phyloP scores from a whole-genome alignment of 2,329 filamentous ascomycete genomes.

The Ophiosphaerella korrae region DNA sequence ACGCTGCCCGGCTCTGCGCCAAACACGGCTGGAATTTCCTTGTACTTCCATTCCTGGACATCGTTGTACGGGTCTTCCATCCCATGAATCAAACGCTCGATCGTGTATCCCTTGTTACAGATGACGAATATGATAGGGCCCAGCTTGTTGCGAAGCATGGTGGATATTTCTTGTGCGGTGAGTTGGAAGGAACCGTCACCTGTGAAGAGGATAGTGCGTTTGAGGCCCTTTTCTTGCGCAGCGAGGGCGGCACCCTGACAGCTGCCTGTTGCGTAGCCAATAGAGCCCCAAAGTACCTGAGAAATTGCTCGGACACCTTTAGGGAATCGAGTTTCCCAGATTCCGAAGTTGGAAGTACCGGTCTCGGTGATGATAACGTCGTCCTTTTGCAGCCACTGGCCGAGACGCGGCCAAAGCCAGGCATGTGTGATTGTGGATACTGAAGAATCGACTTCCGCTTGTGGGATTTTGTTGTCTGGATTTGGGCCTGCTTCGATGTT shows the following conservation, averaged over 20 bases:
- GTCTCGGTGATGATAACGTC: slow-evolving; percentile 88
- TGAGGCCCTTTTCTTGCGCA: slow-evolving; percentile 65
- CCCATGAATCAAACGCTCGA: slow-evolving; percentile 87
- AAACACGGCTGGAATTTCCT: slow-evolving; percentile 70
- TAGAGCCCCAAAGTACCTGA: slow-evolving; percentile 75
- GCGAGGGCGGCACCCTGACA: slow-evolving; percentile 75
- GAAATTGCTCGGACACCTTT: slow-evolving; percentile 76
- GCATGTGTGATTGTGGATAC: slow-evolving; percentile 65
- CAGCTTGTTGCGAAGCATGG: slow-evolving; percentile 76
- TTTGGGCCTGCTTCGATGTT: slow-evolving; percentile 58
- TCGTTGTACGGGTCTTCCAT: slow-evolving; percentile 83
- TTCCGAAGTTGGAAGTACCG: slow-evolving; percentile 85
- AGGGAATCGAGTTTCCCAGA: slow-evolving; percentile 84
- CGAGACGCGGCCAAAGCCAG: slow-evolving; percentile 78
- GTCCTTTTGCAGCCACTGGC: slow-evolving; percentile 70
- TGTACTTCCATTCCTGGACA: slow-evolving; percentile 73
- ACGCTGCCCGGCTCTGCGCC: slow-evolving; percentile 64
- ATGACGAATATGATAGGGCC: slow-evolving; percentile 84
- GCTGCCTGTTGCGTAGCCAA: slow-evolving; percentile 68
- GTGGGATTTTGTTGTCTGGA: slow-evolving; percentile 59
- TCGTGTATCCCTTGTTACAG: slow-evolving; percentile 87
- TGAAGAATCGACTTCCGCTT: slow-evolving; percentile 34
- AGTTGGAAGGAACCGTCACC: slow-evolving; percentile 88
- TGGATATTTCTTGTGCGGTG: slow-evolving; percentile 81
- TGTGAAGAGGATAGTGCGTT: slow-evolving; percentile 81